Evolutionary conservation across 768 basidiomycete genomes (phyloP), one percentile per base, ranked within the genome.

Genomic region (Collybia mongolica): DNA sequence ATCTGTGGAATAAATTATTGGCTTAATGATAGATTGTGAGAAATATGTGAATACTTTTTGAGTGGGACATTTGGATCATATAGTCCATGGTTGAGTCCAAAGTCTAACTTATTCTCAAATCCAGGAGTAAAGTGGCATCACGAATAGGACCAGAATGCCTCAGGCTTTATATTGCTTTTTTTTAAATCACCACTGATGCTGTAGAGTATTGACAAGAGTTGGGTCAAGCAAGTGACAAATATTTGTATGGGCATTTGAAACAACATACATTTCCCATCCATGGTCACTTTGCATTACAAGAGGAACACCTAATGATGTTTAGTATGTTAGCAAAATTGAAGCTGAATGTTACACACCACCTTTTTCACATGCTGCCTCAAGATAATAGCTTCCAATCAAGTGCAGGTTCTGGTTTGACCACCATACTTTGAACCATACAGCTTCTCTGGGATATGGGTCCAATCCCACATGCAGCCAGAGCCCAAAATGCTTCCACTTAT

Each of bases 401-500:
- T 58, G 48, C 49, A 62, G 51, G 32, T 66, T 57, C 19, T 50
- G 26, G 54, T 72, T 72, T 1, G 60, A 67, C 56, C 65, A 67
- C 71, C 70, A 73, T 6, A 69, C 54, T 22, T 61, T 58, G 12
- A 70, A 32, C 69, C 65, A 72, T 7, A 54, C 38, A 15, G 63
- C 59, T 2, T 29, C 29, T 5, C 72, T 64, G 18, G 59, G 41
- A 28, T 58, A 65, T 7, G 65, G 60, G 19, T 73, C 71, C 6
- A 65, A 32, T 8, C 59, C 53, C 14, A 52, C 48, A 46, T 73
- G 72, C 0, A 72, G 55, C 18, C 41, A n/a, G 1, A 76, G 58
- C 0, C 72, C 71, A 60, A 71, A 76, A 1, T 57, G 26, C 32
- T 60, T 58, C 68, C 69, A 76, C 39, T 76, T 78, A 49, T 78